Evolutionary conservation across 1,139 yeast species (phyloP).

Genomic region (Magnusiomyces fungicola): DNA sequence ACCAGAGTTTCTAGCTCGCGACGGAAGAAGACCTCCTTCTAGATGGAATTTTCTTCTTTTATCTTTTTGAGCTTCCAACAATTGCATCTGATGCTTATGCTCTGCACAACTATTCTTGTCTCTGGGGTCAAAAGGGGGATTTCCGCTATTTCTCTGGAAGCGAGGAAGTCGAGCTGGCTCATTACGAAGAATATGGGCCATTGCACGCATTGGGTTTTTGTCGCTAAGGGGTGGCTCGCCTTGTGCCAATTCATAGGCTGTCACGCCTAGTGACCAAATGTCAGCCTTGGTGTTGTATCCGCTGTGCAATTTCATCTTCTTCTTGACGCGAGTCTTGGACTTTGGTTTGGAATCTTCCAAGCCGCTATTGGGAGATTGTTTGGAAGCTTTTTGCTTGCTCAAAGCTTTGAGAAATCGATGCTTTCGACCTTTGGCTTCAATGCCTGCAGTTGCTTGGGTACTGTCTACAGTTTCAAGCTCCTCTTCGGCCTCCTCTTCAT

Average conservation of each 20-base stretch:
- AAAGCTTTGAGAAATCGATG: not conserved
- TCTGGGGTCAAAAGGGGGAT: slow-evolving; percentile 2
- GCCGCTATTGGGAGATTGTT: too few relatives aligned
- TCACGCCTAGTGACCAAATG: slow-evolving; percentile 84
- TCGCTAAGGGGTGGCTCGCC: slow-evolving; percentile 65
- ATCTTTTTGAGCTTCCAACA: not conserved
- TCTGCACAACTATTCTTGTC: not conserved
- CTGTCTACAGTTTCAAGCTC: not conserved
- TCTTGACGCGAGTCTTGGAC: not conserved
- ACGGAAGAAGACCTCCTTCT: not conserved
- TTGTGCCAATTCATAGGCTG: slow-evolving; percentile 83
- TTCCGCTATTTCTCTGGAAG: slow-evolving; percentile 3
- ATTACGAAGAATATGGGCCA: slow-evolving; percentile 61
- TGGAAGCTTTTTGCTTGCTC: too few relatives aligned
- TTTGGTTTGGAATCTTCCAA: not conserved
- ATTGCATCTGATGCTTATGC: not conserved
- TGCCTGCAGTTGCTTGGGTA: not conserved
- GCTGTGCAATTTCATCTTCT: slow-evolving; percentile 22
- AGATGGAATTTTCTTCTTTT: too few relatives aligned
- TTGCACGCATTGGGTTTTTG: slow-evolving; percentile 67
- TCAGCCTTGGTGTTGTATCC: slow-evolving; percentile 87
- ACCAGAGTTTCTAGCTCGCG: not conserved
- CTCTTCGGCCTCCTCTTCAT: not conserved
- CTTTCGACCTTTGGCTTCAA: not conserved
- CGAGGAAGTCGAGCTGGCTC: slow-evolving; percentile 58